phyloP scores from a whole-genome alignment of 345 rosid species.

The Eucalyptus pumila region DNA sequence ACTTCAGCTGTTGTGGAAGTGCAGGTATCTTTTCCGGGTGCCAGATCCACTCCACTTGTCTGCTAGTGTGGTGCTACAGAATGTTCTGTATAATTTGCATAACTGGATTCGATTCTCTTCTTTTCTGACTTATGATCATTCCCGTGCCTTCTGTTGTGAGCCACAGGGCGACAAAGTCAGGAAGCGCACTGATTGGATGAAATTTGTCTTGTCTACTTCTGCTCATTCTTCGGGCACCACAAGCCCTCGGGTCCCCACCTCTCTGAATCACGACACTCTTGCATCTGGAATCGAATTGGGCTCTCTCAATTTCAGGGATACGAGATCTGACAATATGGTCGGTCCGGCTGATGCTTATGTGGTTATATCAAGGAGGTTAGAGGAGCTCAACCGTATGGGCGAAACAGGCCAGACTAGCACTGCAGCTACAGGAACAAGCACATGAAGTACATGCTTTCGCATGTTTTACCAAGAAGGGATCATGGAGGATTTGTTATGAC shows the following conservation, averaged over 20 bases:
- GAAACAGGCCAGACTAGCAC: not conserved
- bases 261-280: not conserved
- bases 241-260: not conserved
- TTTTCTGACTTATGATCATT: not conserved
- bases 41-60: not conserved
- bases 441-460: not conserved
- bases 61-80: not conserved
- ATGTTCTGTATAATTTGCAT: not conserved
- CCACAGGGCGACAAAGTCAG: slow-evolving; percentile 10
- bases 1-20: slow-evolving; percentile 10
- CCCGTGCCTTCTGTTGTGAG: not conserved
- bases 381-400: not conserved
- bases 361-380: not conserved
- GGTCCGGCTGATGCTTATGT: not conserved
- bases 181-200: slow-evolving; percentile 7
- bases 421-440: not conserved
- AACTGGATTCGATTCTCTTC: not conserved
- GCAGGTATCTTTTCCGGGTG: not conserved
- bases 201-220: slow-evolving; percentile 6
- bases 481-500: not conserved
- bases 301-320: not conserved
- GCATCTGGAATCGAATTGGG: not conserved
- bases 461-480: not conserved
- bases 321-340: not conserved
- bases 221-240: not conserved